phyloP scores from a whole-genome alignment of 23 red algal genomes.

The Gracilaria domingensis region DNA sequence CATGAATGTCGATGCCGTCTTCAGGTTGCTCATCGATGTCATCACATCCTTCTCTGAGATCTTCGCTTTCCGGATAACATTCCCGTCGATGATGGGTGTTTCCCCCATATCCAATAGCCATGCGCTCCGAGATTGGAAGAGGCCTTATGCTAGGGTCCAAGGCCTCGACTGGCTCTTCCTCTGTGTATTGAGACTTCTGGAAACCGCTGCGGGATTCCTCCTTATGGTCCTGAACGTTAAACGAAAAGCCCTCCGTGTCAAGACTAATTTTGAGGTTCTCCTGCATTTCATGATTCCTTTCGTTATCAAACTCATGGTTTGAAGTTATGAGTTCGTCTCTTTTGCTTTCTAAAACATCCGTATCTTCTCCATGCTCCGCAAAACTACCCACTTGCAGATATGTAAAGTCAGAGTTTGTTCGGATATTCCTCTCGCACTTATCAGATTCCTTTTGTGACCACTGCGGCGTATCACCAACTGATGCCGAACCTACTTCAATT shows the following conservation, averaged over 20 bases:
- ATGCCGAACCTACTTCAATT: neutral
- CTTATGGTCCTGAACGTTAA: neutral
- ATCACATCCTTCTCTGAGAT: neutral
- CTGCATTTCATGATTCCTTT: neutral
- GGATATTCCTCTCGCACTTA: neutral
- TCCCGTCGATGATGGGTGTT: neutral
- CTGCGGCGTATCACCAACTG: neutral
- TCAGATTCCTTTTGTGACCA: neutral
- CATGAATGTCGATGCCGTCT: constrained; percentile 19
- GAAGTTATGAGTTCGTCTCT: neutral
- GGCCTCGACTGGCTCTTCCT: neutral
- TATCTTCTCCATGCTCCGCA: neutral
- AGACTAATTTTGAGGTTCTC: neutral
- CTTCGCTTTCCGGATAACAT: neutral
- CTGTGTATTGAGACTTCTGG: neutral
- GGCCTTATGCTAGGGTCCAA: neutral
- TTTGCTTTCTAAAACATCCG: neutral
- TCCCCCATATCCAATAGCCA: constrained; percentile 10
- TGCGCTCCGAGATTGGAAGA: neutral
- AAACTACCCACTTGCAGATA: neutral
- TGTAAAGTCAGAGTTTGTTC: neutral
- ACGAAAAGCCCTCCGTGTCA: neutral
- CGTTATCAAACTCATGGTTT: neutral
- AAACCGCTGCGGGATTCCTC: neutral
- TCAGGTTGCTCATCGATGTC: neutral